phyloP scores from a whole-genome alignment of 768 basidiomycete genomes.

The Lactifluus rugatus region DNA sequence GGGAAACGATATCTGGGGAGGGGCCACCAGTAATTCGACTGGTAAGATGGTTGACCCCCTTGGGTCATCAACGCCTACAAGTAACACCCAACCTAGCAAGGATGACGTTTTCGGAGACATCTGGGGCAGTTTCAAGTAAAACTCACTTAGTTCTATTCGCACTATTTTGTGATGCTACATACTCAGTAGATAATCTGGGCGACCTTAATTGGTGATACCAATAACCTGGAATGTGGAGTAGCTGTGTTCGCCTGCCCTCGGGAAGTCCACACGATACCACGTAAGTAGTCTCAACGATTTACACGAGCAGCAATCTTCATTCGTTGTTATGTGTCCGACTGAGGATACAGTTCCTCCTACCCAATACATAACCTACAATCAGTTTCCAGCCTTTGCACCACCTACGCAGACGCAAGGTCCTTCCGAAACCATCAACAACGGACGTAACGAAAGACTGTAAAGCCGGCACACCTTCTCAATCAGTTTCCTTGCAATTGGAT shows the following conservation, averaged over 20 bases:
- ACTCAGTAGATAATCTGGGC: background rate
- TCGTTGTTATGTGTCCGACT: background rate
- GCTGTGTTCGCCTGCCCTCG: background rate
- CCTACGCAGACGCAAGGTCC: slow-evolving; percentile 23
- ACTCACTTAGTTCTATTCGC: background rate
- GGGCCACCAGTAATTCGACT: slow-evolving; percentile 22
- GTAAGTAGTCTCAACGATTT: background rate
- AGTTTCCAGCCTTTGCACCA: background rate
- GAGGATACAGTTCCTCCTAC: background rate
- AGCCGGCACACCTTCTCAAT: slow-evolving; percentile 57
- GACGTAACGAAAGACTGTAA: background rate
- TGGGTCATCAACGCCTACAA: slow-evolving; percentile 27
- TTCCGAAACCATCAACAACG: slow-evolving; percentile 3
- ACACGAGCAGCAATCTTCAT: background rate
- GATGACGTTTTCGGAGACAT: slow-evolving; percentile 78
- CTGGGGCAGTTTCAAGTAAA: slow-evolving; percentile 75
- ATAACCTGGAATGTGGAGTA: background rate
- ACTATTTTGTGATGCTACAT: background rate
- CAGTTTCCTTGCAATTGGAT: slow-evolving; percentile 65
- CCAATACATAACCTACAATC: background rate
- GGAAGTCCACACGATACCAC: background rate
- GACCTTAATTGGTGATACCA: background rate
- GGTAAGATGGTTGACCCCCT: slow-evolving; percentile 27
- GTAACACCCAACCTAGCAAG: slow-evolving; percentile 33
- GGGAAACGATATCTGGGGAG: slow-evolving; percentile 50